Conservation (phyloP, 805 yeast genomes). For the Barnettozyma siamensis region DNA sequence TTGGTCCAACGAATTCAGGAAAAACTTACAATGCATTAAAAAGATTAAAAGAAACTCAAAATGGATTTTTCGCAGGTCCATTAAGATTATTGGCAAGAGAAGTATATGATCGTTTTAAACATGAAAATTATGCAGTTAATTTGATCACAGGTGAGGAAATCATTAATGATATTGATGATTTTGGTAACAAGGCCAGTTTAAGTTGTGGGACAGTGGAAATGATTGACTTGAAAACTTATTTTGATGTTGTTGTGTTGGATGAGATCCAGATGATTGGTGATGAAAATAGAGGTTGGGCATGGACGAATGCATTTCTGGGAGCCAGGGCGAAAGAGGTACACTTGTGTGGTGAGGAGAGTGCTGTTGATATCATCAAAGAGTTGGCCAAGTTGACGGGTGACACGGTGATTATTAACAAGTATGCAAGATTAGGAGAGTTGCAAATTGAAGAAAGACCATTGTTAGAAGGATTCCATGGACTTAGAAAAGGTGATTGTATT, state of each 20-base stretch:
- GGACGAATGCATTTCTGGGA: constrained; percentile 90
- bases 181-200: constrained; percentile 67
- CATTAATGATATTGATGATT: constrained; percentile 57
- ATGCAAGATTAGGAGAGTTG: constrained; percentile 71
- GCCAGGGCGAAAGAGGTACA: constrained; percentile 82
- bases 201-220: constrained; percentile 92
- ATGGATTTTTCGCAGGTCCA: constrained; percentile 95
- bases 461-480: constrained; percentile 28
- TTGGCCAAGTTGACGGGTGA: constrained; percentile 74
- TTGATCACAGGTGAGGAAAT: constrained; percentile 95
- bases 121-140: constrained; percentile 66
- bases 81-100: constrained; percentile 86
- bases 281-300: constrained; percentile 76
- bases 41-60: constrained; percentile 53
- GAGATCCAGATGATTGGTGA: constrained; percentile 95
- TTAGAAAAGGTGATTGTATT: constrained; percentile 78
- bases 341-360: constrained; percentile 88
- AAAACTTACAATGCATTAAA: constrained; percentile 82
- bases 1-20: constrained; percentile 97
- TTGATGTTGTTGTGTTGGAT: constrained; percentile 88
- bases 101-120: constrained; percentile 73
- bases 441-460: constrained; percentile 43
- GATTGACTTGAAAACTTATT: constrained; percentile 61
- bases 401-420: constrained; percentile 59
- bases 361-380: constrained; percentile 59